Percentiles rank a stretch among this genome's conserved stretches.
Evolutionary conservation across 2,329 filamentous ascomycete species (phyloP).

Genomic region (Pyricularia pennisetigena): DNA sequence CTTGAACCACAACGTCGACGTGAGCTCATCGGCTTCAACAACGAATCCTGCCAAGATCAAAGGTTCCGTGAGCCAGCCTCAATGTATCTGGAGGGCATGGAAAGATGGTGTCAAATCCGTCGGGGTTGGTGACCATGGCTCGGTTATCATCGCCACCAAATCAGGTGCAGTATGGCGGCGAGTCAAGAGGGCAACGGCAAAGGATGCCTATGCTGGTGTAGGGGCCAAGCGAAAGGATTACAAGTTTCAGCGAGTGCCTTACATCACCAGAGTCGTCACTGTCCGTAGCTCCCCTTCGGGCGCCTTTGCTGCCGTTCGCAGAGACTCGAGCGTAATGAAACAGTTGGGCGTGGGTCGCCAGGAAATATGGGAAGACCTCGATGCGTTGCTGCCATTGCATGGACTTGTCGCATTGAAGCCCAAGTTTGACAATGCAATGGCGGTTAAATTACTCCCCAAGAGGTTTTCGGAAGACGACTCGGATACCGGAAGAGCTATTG

Average conservation of each 20-base stretch:
- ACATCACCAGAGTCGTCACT: conserved; percentile 72
- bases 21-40: conserved; percentile 57
- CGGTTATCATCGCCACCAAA: conserved; percentile 86
- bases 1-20: conserved; percentile 59
- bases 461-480: not conserved
- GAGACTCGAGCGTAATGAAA: conserved; percentile 73
- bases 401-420: conserved; percentile 41
- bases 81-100: conserved; percentile 79
- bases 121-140: conserved; percentile 82
- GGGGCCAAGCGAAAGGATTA: conserved; percentile 69
- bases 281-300: conserved; percentile 86
- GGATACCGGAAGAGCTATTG: not conserved
- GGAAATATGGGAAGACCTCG: conserved; percentile 64
- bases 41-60: conserved; percentile 90
- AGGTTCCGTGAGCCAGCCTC: conserved; percentile 66
- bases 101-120: conserved; percentile 84
- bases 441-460: not conserved
- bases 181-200: conserved; percentile 71
- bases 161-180: conserved; percentile 91
- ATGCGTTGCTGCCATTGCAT: conserved; percentile 57
- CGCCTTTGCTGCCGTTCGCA: conserved; percentile 78
- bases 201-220: conserved; percentile 45
- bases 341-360: conserved; percentile 57
- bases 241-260: conserved; percentile 88
- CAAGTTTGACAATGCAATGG: conserved; percentile 1